Base-by-base conservation (phyloP, 257 asterid genomes). In the Ballota nigra region DNA sequence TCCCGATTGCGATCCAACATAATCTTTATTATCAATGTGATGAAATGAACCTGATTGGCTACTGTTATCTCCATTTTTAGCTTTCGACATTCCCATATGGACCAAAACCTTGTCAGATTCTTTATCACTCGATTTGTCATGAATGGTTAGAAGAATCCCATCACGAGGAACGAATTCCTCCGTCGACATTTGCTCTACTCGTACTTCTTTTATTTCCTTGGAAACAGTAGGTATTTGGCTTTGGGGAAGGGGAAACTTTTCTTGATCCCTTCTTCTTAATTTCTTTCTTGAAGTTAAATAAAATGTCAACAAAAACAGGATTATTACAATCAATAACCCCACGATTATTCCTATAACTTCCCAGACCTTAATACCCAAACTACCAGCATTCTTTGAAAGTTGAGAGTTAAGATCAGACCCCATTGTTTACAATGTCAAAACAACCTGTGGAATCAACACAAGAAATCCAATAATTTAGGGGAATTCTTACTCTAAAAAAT, bases 191-290 rank as follows among this genome's bases (percentile, higher is more conserved):
- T 91, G 96, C 82, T 89, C 99, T 2, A 94, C 96, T 19, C 96
- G 83, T 13, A 93, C 92, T 74, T 93, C 98, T 77, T 91, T 91
- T 63, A 93, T 93, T 81, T 93, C 98, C 68, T 93, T 93, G 0
- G 96, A 91, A 40, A 93, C 78, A 1, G 83, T 58, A 0, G 98
- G 98, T 49, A 93, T 93, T 82, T 87, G 96, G 83, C 72, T 84
- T 51, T 73, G 47, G 68, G 96, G 96, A 60, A 84, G 45, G 69
- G 96, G 96, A 57, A 84, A 56, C 29, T 74, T 83, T 63, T 80
- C 89, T 43, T 68, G 84, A 66, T 79, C 81, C 63, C 82, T 70
- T 75, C 81, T 84, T 20, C 81, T 87, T 24, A 82, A 68, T 75
- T 86, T 94, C 86, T 89, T 91, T 58, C 86, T 79, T n/a, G 91